These are phyloP conservation scores for Perkinsela sp. DNA, from an alignment of 208 protist genomes.

Conservation along the genomic window DNA sequence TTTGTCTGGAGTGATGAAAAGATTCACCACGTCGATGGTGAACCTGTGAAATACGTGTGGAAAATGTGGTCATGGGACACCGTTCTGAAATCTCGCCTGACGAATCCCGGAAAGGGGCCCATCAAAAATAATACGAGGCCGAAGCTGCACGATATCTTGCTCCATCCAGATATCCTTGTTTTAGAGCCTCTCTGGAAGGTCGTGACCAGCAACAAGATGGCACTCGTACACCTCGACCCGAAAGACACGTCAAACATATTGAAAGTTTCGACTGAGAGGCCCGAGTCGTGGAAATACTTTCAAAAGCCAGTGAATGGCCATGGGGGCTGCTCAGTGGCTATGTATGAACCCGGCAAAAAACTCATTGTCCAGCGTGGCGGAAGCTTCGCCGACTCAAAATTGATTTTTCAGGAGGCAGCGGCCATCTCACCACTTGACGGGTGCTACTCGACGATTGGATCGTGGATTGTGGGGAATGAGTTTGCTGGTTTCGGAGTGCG, in stretches of 20 bases:
- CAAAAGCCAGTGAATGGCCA: constrained; percentile 60
- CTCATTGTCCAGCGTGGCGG: constrained; percentile 29
- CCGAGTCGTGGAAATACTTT: constrained; percentile 19
- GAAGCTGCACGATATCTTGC: constrained; percentile 42
- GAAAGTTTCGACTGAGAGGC: constrained; percentile 28
- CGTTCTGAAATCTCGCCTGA: constrained; percentile 31
- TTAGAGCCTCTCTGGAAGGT: constrained; percentile 70
- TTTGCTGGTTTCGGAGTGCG: constrained; percentile 41
- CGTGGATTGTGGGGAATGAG: constrained; percentile 46
- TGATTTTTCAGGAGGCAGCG: constrained; percentile 59
- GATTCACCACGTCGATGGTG: constrained; percentile 29
- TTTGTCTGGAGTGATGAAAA: constrained; percentile 31
- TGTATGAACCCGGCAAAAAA: constrained; percentile 16
- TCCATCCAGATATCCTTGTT: constrained; percentile 29
- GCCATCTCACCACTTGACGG: constrained; percentile 20
- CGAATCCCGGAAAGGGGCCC: constrained; percentile 20
- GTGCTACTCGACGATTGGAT: constrained; percentile 57
- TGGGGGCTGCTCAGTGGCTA: constrained; percentile 43
- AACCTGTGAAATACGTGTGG: constrained; percentile 39
- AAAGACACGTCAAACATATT: constrained; percentile 23
- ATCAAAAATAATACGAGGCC: constrained; percentile 25
- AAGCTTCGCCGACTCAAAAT: constrained; percentile 35
- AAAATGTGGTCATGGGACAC: constrained; percentile 72
- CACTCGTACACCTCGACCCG: constrained; percentile 43
- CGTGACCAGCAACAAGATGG: constrained; percentile 64